Base-by-base conservation (phyloP, 371 early-diverging fungal genomes). In the Mortierella sp. region DNA sequence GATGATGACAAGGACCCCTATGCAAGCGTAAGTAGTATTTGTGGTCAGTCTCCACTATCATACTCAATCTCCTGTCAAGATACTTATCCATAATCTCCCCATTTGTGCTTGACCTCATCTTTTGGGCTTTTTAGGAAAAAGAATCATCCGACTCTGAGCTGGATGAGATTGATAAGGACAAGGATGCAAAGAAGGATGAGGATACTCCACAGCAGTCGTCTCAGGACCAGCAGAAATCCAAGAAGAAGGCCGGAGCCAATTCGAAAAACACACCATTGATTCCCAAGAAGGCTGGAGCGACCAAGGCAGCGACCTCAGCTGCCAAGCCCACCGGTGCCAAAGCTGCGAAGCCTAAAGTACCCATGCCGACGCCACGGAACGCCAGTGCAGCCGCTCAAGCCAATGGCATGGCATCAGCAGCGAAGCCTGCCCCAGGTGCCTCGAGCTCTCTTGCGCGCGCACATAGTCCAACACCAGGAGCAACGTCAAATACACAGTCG, bases 1-100 rank as follows among this genome's bases (percentile, higher is more conserved):
- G 93, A 93, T 59, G 88, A 89, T 43, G 93, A 94, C 29, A 90
- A 89, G 11, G 87, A 90, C 73, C 92, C 93, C 2, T 94, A 93
- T 84, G 89, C 89, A 5, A 86, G 90, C 81, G 85, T 86, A 83
- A 83, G 88, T 83, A 62, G 26, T 5, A 4, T n/a, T n/a, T n/a
- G n/a, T n/a, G n/a, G n/a, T n/a, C n/a, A n/a, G n/a, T n/a, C n/a
- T n/a, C n/a, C 18, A 62, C 7, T 80, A 80, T 12, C 75, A 69
- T 0, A 70, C 30, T n/a, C 46, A 59, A 7, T 50, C 66, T 29
- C 47, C 25, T 43, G n/a, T n/a, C n/a, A n/a, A n/a, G 9, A 19
- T 64, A n/a, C 16, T 21, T 30, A 53, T n/a, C n/a, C n/a, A n/a
- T n/a, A n/a, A n/a, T n/a, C 21, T 50, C 6, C 16, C 44, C 3